Evolutionary conservation across 108 stramenopile species (phyloP).

Genomic region (Nitzschia inconspicua): DNA sequence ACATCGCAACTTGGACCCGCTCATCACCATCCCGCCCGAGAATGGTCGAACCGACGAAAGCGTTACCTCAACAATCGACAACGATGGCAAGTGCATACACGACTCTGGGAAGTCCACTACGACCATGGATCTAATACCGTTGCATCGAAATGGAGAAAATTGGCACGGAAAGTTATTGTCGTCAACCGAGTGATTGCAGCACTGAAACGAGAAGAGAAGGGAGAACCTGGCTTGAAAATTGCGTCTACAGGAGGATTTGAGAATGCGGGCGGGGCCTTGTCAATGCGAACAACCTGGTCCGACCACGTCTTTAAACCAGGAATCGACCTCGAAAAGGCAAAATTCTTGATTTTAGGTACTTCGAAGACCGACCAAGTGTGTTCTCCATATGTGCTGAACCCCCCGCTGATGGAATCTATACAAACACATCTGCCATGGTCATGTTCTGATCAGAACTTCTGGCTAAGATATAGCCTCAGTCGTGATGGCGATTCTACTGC

Average conservation of each 20-base stretch:
- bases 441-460: slow-evolving; percentile 46
- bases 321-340: not conserved
- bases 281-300: slow-evolving; percentile 2
- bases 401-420: slow-evolving; percentile 74
- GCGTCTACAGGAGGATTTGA: too few relatives aligned
- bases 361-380: slow-evolving; percentile 41
- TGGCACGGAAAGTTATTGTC: too few relatives aligned
- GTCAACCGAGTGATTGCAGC: too few relatives aligned
- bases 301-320: slow-evolving; percentile 1
- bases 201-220: not conserved
- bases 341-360: slow-evolving; percentile 46
- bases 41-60: too few relatives aligned
- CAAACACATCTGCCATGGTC: slow-evolving; percentile 49
- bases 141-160: too few relatives aligned
- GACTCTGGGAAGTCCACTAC: too few relatives aligned
- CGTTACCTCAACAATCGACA: too few relatives aligned
- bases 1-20: too few relatives aligned
- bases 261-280: not conserved
- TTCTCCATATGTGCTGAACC: slow-evolving; percentile 68
- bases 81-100: too few relatives aligned
- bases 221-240: not conserved
- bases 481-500: slow-evolving; percentile 72
- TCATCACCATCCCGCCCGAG: too few relatives aligned
- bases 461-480: slow-evolving; percentile 76
- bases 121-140: too few relatives aligned